phyloP scores from a whole-genome alignment of 2,329 filamentous ascomycete species.

The Colletotrichum caudatum region DNA sequence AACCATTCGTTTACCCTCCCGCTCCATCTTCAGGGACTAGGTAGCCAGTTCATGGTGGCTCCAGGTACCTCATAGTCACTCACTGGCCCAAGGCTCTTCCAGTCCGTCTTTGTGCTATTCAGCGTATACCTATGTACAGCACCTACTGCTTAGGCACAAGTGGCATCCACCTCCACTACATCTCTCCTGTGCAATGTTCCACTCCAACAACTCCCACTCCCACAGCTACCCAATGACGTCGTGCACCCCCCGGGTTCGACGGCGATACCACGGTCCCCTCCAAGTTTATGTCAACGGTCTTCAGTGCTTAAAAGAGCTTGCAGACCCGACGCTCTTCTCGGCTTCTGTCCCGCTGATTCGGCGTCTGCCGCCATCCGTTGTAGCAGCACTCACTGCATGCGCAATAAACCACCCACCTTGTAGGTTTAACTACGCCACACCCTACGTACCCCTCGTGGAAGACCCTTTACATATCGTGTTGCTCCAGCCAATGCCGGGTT shows the following conservation, averaged over 20 bases:
- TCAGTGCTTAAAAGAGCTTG: conserved; percentile 32
- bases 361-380: conserved; percentile 14
- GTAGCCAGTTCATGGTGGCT: conserved; percentile 19
- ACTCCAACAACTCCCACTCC: conserved; percentile 28
- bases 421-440: conserved; percentile 24
- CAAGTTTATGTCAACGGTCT: conserved; percentile 39
- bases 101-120: conserved; percentile 14
- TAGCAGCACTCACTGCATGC: neutral
- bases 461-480: conserved; percentile 33
- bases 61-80: conserved; percentile 17
- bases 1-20: conserved; percentile 13
- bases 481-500: conserved; percentile 35
- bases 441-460: conserved; percentile 25
- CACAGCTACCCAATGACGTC: conserved; percentile 41
- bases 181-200: conserved; percentile 20
- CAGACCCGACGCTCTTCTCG: conserved; percentile 31
- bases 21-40: conserved; percentile 32
- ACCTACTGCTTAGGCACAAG: neutral
- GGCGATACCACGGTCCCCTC: conserved; percentile 34
- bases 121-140: conserved; percentile 1
- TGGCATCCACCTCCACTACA: conserved; percentile 2
- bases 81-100: neutral
- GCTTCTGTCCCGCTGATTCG: conserved; percentile 30
- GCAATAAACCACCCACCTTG: neutral
- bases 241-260: conserved; percentile 34